Evolutionary conservation across 169 alveolate genomes (phyloP).

Genomic region (Toxoplasma gondii): DNA sequence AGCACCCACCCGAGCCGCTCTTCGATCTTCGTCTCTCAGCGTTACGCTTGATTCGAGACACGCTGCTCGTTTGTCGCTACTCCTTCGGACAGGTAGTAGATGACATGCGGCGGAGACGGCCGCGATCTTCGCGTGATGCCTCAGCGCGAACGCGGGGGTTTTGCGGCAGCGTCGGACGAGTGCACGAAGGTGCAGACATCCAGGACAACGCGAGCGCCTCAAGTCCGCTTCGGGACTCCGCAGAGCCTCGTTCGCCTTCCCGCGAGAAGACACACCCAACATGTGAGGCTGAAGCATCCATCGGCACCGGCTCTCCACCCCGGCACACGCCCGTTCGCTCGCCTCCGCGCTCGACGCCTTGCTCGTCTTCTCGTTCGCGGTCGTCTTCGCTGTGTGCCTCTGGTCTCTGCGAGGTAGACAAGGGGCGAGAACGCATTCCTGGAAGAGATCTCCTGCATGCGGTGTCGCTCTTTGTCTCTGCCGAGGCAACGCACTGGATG

Average conservation of each 20-base stretch:
- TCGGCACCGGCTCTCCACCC: background rate
- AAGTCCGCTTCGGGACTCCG: no score
- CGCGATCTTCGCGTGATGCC: background rate
- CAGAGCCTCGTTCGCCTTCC: no score
- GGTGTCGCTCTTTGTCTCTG: slow-evolving; percentile 1
- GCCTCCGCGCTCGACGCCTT: background rate
- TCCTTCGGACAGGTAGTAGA: background rate
- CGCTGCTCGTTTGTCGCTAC: background rate
- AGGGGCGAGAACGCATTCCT: background rate
- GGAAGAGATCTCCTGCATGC: slow-evolving; percentile 22
- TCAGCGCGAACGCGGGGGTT: no score
- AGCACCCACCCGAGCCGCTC: slow-evolving; percentile 14
- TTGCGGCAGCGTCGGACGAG: no score
- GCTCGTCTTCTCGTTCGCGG: background rate
- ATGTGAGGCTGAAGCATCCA: no score
- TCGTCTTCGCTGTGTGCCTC: background rate
- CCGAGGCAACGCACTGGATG: slow-evolving; percentile 10
- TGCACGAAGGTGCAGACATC: no score
- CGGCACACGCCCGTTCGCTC: background rate
- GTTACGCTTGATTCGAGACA: background rate
- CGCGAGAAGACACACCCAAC: no score
- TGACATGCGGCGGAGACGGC: background rate
- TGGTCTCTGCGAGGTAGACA: background rate
- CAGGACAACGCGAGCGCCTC: no score
- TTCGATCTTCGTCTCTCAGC: slow-evolving; percentile 7